A percentile compares a stretch with the other conserved stretches of the same genome.
These are phyloP conservation scores for Diaporthe citriasiana DNA, from an alignment of 2,329 filamentous ascomycete genomes.

Conservation along the genomic window DNA sequence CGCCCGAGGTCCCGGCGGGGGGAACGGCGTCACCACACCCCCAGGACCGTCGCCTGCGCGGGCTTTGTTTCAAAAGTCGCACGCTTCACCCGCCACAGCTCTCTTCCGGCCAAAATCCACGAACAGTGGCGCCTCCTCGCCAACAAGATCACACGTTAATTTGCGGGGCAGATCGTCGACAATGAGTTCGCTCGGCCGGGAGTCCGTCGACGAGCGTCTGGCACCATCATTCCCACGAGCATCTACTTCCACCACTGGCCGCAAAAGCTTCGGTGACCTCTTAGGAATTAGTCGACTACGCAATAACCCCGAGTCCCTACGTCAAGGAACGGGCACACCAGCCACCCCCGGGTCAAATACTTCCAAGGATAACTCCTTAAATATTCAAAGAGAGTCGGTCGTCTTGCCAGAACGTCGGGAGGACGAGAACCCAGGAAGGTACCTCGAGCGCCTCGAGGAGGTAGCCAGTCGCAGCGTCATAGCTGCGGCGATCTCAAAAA, in stretches of 20 bases:
- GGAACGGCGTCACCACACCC: constrained; percentile 49
- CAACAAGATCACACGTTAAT: constrained; percentile 70
- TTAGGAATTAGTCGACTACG: constrained; percentile 84
- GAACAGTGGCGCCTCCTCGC: constrained; percentile 76
- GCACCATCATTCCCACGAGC: constrained; percentile 78
- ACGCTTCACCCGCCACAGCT: constrained; percentile 62
- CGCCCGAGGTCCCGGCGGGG: constrained; percentile 49
- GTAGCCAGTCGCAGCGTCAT: constrained; percentile 85
- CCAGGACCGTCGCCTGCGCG: constrained; percentile 54
- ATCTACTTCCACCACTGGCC: constrained; percentile 89
- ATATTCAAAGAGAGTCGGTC: constrained; percentile 78
- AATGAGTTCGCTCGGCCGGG: constrained; percentile 83
- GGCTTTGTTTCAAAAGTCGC: constrained; percentile 50
- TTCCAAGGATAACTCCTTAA: constrained; percentile 88
- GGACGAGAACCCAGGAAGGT: constrained; percentile 91
- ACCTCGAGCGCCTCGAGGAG: constrained; percentile 86
- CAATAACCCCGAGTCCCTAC: constrained; percentile 82
- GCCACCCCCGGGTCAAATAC: constrained; percentile 77
- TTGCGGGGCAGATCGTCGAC: constrained; percentile 88
- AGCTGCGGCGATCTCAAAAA: constrained; percentile 87
- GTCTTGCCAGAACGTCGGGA: constrained; percentile 84
- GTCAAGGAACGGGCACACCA: constrained; percentile 77
- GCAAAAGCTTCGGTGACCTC: constrained; percentile 93
- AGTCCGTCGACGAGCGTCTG: constrained; percentile 79
- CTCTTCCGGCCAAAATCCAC: constrained; percentile 64